Base-by-base conservation (phyloP, 345 rosid genomes). In the Turritis glabra region DNA sequence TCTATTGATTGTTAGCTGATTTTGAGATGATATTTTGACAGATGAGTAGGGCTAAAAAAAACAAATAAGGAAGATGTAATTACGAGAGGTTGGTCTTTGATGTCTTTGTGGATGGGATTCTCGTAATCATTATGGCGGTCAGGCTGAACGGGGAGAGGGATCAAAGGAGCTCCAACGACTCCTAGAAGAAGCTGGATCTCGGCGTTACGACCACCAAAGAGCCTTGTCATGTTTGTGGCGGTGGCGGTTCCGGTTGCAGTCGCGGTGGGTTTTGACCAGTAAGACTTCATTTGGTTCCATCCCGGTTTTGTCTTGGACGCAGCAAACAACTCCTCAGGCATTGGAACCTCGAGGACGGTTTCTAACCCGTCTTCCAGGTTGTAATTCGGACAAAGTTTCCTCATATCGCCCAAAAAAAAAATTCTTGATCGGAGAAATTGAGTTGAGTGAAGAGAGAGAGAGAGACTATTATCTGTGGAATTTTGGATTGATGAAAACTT, bases 181-280 rank as follows among this genome's bases (percentile, higher is more conserved):
- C 99, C 99, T 10, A 95, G 88, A 68, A 95, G 81, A n/a, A 95
- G 87, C 77, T 92, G 99, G 68, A 95, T 85, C 90, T 95, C 96
- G 0, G 92, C 70, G 76, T 79, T 88, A 25, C 78, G 83, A n/a
- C 89, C 88, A 0, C 93, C 97, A 17, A 87, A 82, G 13, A 84
- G 70, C 63, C 62, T 59, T 0, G 84, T 62, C 81, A 81, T 72
- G 4, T 88, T 80, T 10, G 74, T 41, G 8, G 75, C 33, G 18
- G 87, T 53, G 55, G 72, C 76, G 4, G 81, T 80, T 5, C 74
- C 46, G n/a, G 64, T 59, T 19, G 26, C 53, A 1, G 81, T 72
- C 0, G 74, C 79, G 32, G 68, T 52, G 0, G 90, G 83, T 65
- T 82, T 80, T 64, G 87, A 82, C 86, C 91, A 87, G 87, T 93